Conservation (phyloP, 2,329 filamentous ascomycete species). For the Neofusicoccum kwambonambiense region DNA sequence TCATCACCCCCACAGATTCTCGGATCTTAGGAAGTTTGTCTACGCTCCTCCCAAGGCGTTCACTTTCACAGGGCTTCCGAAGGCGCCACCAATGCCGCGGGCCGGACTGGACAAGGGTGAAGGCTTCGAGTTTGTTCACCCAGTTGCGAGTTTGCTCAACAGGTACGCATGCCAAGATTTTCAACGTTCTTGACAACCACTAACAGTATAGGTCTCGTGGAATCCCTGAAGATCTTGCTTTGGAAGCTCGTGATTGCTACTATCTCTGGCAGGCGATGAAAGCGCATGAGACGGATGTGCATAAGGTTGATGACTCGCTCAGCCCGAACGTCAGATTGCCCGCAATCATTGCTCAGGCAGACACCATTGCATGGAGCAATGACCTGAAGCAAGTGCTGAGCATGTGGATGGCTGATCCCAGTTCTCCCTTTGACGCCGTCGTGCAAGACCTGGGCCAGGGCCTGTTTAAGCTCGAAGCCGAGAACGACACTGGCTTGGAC, state of each 20-base stretch:
- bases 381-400: constrained; percentile 58
- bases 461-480: neutral
- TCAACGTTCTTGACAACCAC: too few relatives aligned
- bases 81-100: constrained; percentile 34
- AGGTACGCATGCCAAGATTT: constrained; percentile 20
- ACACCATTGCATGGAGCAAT: constrained; percentile 66
- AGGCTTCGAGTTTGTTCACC: constrained; percentile 63
- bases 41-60: constrained; percentile 55
- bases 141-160: constrained; percentile 60
- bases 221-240: constrained; percentile 64
- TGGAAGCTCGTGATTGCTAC: constrained; percentile 71
- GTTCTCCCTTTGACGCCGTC: constrained; percentile 54
- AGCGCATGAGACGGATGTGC: constrained; percentile 53
- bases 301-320: constrained; percentile 51
- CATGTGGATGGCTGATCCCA: constrained; percentile 58
- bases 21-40: constrained; percentile 72
- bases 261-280: constrained; percentile 64
- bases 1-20: constrained; percentile 67
- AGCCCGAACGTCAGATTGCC: constrained; percentile 52
- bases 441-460: constrained; percentile 41
- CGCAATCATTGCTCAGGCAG: constrained; percentile 59
- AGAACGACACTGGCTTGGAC: constrained; percentile 4
- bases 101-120: constrained; percentile 50
- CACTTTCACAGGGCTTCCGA: constrained; percentile 52
- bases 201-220: constrained; percentile 45